These are phyloP conservation scores for Hansfordia pulvinata DNA, from an alignment of 2,329 filamentous ascomycete species.

Conservation along the genomic window DNA sequence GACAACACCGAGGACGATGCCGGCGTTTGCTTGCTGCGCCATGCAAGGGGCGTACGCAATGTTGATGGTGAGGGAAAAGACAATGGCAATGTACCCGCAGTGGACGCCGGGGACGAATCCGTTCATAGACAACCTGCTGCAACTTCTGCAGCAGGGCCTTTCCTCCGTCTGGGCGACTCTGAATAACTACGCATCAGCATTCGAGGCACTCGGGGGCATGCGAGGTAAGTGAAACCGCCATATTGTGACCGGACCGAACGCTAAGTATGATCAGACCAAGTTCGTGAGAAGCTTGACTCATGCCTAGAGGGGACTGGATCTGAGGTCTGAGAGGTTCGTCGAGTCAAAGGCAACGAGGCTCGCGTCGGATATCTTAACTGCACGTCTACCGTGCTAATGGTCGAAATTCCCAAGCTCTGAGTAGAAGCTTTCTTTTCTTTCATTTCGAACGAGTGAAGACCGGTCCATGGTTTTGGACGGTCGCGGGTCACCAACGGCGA, in stretches of 20 bases:
- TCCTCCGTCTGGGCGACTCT: slow-evolving; percentile 25
- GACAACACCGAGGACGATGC: slow-evolving; percentile 28
- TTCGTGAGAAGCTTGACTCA: slow-evolving; percentile 15
- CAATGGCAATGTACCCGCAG: slow-evolving; percentile 20
- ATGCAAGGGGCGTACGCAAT: slow-evolving; percentile 31
- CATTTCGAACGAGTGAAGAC: too few species aligned
- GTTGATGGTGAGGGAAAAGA: slow-evolving; percentile 27
- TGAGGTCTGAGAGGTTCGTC: neutral
- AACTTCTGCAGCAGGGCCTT: slow-evolving; percentile 25
- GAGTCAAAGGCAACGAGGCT: too few species aligned
- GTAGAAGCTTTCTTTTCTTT: too few species aligned
- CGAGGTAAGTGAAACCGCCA: slow-evolving; percentile 18
- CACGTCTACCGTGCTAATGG: too few species aligned
- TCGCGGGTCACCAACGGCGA: too few species aligned
- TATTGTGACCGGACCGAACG: neutral
- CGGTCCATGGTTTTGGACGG: too few species aligned
- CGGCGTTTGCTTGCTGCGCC: slow-evolving; percentile 28
- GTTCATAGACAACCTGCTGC: slow-evolving; percentile 21
- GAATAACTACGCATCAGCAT: slow-evolving; percentile 28
- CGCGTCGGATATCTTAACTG: too few species aligned
- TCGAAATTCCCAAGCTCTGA: too few species aligned
- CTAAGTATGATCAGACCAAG: slow-evolving; percentile 13
- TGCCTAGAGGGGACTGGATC: neutral
- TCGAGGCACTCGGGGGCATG: slow-evolving; percentile 30
- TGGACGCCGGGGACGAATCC: slow-evolving; percentile 9